Evolutionary conservation across 2,329 filamentous ascomycete species (phyloP), one percentile per base, ranked within the genome.

Genomic region (Lachnellula arida): DNA sequence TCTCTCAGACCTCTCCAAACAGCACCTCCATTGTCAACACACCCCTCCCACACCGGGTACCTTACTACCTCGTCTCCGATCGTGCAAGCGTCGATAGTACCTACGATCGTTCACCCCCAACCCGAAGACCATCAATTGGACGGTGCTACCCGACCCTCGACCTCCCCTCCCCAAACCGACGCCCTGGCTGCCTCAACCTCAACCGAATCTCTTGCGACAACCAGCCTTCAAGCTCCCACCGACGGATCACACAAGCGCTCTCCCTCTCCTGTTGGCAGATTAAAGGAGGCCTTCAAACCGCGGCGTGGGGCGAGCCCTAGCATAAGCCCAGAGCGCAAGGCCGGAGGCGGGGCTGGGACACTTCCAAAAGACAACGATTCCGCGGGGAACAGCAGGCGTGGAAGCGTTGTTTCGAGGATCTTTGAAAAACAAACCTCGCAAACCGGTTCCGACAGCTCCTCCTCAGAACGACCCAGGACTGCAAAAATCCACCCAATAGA

Each of bases 261-360:
- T 23, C 78, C 81, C 19, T 92, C 90, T 9, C 87, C 88, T 11
- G 84, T 81, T 51, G 82, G 84, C 66, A 89, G 85, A 67, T 76
- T 93, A 59, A 87, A 82, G 70, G 85, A 86, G 67, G 87, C 86
- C 12, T 90, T 94, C 66, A 81, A 75, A 56, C 75, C 78, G 22
- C 60, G 59, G 43, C 61, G 61, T 40, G 73, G 66, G 59, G 66
- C 71, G 28, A 77, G 73, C 56, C 68, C 74, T 25, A 76, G 73
- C 59, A 73, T 74, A 56, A 80, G 76, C 61, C 75, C 75, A 34
- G 77, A 79, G 56, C 67, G 71, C 22, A 65, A 68, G 55, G 50
- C 61, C 44, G 62, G 59, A 39, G 58, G 34, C 37, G 60, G 55
- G 55, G 58, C 47, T 34, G 56, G 46, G 4, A 32, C 43, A 19